Base-by-base conservation (phyloP, 140 eudicot genomes). In the Senecio squalidus region DNA sequence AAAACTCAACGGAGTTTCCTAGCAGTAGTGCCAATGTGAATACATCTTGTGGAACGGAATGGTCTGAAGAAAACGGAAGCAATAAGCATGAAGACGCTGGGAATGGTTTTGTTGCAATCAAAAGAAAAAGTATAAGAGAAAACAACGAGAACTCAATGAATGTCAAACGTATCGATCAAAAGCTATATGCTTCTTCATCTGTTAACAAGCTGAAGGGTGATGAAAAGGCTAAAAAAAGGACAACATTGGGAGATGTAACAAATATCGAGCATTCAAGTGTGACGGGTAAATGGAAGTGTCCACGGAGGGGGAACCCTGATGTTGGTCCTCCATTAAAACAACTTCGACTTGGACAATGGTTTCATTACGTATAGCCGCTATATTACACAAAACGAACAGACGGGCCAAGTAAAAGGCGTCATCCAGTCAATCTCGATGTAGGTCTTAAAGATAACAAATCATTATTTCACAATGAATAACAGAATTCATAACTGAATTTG, bases 261-360 rank as follows among this genome's bases (percentile, higher is more conserved):
- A 89, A 89, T 31, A 53, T 75, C 9, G 78, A 69, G 27, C 76
- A 60, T 60, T 60, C 31, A 27, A 65, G 53, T 1, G 29, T 51
- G 39, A 22, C 81, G 7, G 94, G 94, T 34, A 89, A 84, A 68
- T 85, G 95, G 97, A 53, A 53, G 69, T 84, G 95, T 52, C 95
- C 97, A 28, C 85, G 76, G 73, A 79, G 67, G 67, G 68, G 74
- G 53, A 89, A 84, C 58, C 84, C 95, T 9, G 55, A 79, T 14
- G 34, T 57, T 9, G 88, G 95, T 15, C 97, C 97, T 64, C 95
- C 95, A 22, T 36, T 82, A 53, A 89, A 89, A 82, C 97, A 89
- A 72, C 95, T 89, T 64, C 71, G 88, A 34, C 83, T 89, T 22
- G 90, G 78, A 59, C 71, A 59, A 61, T 89, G 97, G 97, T 78